Base-by-base conservation (phyloP, 169 alveolate species). In the Plasmodium coatneyi region DNA sequence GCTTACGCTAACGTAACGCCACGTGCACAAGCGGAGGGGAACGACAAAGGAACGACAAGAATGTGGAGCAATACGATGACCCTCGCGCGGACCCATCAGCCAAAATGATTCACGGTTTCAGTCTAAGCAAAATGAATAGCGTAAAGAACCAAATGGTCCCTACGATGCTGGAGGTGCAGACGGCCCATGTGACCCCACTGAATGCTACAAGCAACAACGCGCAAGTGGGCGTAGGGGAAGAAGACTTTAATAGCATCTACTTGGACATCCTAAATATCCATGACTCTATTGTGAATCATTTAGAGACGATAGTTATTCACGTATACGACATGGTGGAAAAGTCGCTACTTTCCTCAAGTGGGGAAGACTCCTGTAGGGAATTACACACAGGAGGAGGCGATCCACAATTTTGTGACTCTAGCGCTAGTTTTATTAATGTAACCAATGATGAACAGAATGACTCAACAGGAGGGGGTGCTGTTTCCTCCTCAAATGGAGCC, bases 271-370 rank as follows among this genome's bases (percentile, higher is more conserved):
- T 89, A 22, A 79, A 89, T 28, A 89, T 89, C 14, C 87, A 89
- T 25, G 94, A 89, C 66, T 79, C 89, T 9, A 30, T 89, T 39
- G 94, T 89, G 32, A 89, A 78, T 66, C 94, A 89, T 34, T 79
- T 89, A 1, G 83, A 89, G 71, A 49, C 89, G 3, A 89, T 89
- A 25, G 78, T 70, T 10, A 79, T 80, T 14, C 60, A 89, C 4
- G 87, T 89, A 36, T 79, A 89, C 28, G 60, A 30, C 71, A 56
- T 89, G 36, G 39, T 89, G 12, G 94, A 79, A 66, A 78, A 30
- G 25, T 16, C 36, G 30, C n/a, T 89, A 25, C 49, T 9, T 52
- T 41, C 22, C 60, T 60, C 71, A 28, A 80, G 60, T n/a, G 60
- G 81, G 66, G 43, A 36, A 19, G 70, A 52, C 16, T 66, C 41